Percentiles rank a stretch among this genome's conserved stretches.
Conservation (phyloP, 2,329 filamentous ascomycete genomes). For the Aspergillus fumigatus region DNA sequence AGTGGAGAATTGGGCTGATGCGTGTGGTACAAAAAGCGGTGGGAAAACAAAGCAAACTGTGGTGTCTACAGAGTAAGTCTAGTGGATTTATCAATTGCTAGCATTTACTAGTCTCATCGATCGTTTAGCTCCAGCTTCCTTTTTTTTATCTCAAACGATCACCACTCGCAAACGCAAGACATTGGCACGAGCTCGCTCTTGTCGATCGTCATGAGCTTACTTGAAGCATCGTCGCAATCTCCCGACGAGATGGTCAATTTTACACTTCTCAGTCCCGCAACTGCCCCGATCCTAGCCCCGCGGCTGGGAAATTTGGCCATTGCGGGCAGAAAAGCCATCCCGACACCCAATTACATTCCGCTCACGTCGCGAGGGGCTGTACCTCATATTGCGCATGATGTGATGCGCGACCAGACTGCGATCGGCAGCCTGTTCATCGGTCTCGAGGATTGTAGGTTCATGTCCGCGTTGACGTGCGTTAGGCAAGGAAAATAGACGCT, state of each 20-base stretch:
- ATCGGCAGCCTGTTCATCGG: constrained; percentile 72
- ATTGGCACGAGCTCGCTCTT: background rate
- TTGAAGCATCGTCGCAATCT: constrained; percentile 15
- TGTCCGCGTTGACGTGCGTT: background rate
- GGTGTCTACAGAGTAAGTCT: background rate
- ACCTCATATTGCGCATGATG: constrained; percentile 86
- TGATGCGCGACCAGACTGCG: constrained; percentile 60
- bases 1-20: background rate
- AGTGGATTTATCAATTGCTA: background rate
- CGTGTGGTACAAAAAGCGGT: background rate
- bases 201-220: constrained; percentile 23
- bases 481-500: constrained; percentile 15
- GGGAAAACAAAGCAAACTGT: background rate
- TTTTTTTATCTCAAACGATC: constrained; percentile 20
- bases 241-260: constrained; percentile 37
- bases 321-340: constrained; percentile 59
- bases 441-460: constrained; percentile 80
- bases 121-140: background rate
- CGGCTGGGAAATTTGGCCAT: constrained; percentile 66
- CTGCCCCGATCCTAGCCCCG: constrained; percentile 41
- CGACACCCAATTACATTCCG: constrained; percentile 79
- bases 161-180: constrained; percentile 3
- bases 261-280: constrained; percentile 28
- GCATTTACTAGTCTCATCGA: background rate
- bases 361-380: constrained; percentile 77